These are phyloP conservation scores for Chytridium lagenaria DNA, from an alignment of 371 early-diverging fungal species.

Conservation along the genomic window DNA sequence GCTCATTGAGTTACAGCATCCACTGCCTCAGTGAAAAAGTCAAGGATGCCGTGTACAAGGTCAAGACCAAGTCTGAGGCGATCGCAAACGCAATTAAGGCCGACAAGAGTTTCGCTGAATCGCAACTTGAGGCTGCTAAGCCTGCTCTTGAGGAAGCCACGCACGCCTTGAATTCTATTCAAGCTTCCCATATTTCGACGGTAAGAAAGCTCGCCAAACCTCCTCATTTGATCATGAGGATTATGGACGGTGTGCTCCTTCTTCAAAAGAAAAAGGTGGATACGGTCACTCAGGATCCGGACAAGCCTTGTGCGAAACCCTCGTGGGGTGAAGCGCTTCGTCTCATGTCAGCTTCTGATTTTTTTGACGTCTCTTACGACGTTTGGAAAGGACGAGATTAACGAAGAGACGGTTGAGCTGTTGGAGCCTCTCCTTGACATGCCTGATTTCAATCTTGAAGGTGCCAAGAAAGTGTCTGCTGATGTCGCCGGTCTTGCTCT, in stretches of 20 bases:
- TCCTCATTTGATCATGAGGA: slow-evolving; percentile 69
- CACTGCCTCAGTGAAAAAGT: slow-evolving; percentile 65
- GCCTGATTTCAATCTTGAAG: slow-evolving; percentile 70
- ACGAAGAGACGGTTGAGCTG: slow-evolving; percentile 67
- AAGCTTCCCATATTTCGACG: slow-evolving; percentile 66
- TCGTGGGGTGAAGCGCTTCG: slow-evolving; percentile 66
- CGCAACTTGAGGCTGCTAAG: slow-evolving; percentile 66
- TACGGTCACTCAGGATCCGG: slow-evolving; percentile 61
- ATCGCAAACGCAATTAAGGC: slow-evolving; percentile 66
- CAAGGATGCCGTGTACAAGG: slow-evolving; percentile 66
- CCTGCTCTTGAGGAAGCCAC: slow-evolving; percentile 68
- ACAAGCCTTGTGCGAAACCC: slow-evolving; percentile 62
- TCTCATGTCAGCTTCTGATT: slow-evolving; percentile 64
- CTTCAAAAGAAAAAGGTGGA: slow-evolving; percentile 61
- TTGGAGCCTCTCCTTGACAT: slow-evolving; percentile 64
- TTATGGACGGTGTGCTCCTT: slow-evolving; percentile 68
- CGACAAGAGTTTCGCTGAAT: slow-evolving; percentile 63
- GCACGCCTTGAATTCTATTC: slow-evolving; percentile 66
- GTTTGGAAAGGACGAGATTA: slow-evolving; percentile 68
- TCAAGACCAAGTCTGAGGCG: slow-evolving; percentile 65
- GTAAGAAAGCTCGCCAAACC: slow-evolving; percentile 70
- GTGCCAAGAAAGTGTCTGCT: slow-evolving; percentile 71
- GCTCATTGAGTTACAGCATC: slow-evolving; percentile 60
- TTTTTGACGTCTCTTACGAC: slow-evolving; percentile 60
- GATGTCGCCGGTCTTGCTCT: slow-evolving; percentile 68